phyloP scores from a whole-genome alignment of 2,329 filamentous ascomycete species.

The Mariannaea sp. region DNA sequence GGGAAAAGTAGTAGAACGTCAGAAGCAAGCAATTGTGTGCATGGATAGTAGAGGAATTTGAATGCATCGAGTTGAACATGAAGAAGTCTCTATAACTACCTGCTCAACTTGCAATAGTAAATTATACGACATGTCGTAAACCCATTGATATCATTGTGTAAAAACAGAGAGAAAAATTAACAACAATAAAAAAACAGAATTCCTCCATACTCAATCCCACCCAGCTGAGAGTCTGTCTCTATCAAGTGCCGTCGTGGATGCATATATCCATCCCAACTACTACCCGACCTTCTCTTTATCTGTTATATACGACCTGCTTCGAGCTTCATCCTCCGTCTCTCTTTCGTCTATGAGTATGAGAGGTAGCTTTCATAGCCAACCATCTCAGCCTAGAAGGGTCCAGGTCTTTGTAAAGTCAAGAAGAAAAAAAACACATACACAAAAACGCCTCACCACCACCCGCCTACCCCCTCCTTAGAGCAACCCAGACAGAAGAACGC shows the following conservation, averaged over 20 bases:
- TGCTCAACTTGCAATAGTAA: slow-evolving; percentile 23
- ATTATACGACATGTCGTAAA: slow-evolving; percentile 35
- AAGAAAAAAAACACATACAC: too few species aligned
- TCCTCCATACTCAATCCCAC: slow-evolving; percentile 17
- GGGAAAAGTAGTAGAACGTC: background rate
- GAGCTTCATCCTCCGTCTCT: slow-evolving; percentile 19
- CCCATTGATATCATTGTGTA: slow-evolving; percentile 38
- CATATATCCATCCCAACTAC: slow-evolving; percentile 23
- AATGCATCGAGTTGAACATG: background rate
- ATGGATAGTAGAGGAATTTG: background rate
- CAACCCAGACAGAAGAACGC: slow-evolving; percentile 36
- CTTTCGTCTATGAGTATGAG: slow-evolving; percentile 2
- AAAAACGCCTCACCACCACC: slow-evolving; percentile 29
- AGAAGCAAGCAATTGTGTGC: background rate
- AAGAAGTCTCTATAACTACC: slow-evolving; percentile 1
- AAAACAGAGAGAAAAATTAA: slow-evolving; percentile 26
- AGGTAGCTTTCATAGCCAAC: slow-evolving; percentile 29
- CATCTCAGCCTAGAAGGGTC: slow-evolving; percentile 17
- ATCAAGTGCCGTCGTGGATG: slow-evolving; percentile 26
- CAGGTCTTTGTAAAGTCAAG: slow-evolving; percentile 30
- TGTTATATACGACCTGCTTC: slow-evolving; percentile 19
- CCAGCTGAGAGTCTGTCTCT: slow-evolving; percentile 26
- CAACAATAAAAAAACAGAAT: slow-evolving; percentile 25
- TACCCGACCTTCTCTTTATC: slow-evolving; percentile 12
- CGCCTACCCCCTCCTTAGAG: slow-evolving; percentile 7